These are phyloP conservation scores for Aspergillus avenaceus DNA, from an alignment of 495 filamentous ascomycete species.

Conservation along the genomic window DNA sequence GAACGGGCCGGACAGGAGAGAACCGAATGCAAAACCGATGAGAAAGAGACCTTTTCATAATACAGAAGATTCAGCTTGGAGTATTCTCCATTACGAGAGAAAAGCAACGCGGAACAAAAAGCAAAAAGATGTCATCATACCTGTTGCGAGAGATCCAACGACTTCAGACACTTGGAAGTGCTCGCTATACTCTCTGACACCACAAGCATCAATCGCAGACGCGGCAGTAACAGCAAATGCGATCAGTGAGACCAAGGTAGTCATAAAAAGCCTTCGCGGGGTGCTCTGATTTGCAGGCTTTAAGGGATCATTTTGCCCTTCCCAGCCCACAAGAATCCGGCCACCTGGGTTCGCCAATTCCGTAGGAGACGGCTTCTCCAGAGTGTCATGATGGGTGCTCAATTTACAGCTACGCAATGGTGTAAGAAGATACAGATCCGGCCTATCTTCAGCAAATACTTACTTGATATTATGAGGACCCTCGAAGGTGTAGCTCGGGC, in stretches of 20 bases:
- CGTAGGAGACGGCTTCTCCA: background rate
- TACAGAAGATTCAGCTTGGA: no score
- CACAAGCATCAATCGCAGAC: slow-evolving; percentile 45
- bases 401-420: background rate
- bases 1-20: slow-evolving; percentile 41
- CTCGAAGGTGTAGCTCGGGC: background rate
- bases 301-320: slow-evolving; percentile 44
- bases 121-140: background rate
- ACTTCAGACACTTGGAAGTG: slow-evolving; percentile 48
- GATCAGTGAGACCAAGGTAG: slow-evolving; percentile 47
- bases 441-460: background rate
- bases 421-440: background rate
- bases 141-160: slow-evolving; percentile 38
- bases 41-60: slow-evolving; percentile 7
- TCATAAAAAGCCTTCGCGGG: slow-evolving; percentile 31
- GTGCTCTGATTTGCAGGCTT: slow-evolving; percentile 53
- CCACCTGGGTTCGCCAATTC: background rate
- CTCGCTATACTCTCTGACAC: slow-evolving; percentile 32
- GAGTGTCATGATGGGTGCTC: background rate
- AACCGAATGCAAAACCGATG: slow-evolving; percentile 53
- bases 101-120: no score
- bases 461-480: background rate
- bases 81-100: background rate
- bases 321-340: slow-evolving; percentile 28
- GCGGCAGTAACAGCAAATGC: slow-evolving; percentile 46